Evolutionary conservation across 2,329 filamentous ascomycete species (phyloP).

Genomic region (Madurella mycetomatis): DNA sequence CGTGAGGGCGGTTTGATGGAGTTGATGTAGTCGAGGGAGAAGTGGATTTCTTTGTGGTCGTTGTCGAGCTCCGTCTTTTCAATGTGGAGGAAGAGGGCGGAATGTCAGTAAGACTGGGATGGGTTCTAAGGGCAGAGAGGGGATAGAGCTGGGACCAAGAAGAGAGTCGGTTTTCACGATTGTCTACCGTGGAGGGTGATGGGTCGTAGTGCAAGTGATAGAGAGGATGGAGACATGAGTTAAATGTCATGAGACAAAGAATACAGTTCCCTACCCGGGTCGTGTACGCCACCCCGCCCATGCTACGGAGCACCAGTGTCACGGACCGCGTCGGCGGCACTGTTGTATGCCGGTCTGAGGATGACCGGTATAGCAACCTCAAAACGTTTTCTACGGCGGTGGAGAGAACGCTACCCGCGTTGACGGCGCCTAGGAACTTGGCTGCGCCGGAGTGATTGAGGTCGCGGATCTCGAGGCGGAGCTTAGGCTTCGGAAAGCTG

Average conservation of each 20-base stretch:
- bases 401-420: constrained; percentile 58
- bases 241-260: not conserved
- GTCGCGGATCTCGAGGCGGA: constrained; percentile 57
- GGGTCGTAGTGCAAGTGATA: not conserved
- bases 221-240: not conserved
- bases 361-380: constrained; percentile 62
- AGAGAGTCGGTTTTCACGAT: not conserved
- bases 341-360: constrained; percentile 37
- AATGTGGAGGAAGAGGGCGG: not conserved
- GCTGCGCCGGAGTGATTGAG: constrained; percentile 55
- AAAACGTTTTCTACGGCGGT: constrained; percentile 65
- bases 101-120: not conserved
- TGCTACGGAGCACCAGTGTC: constrained; percentile 73
- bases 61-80: constrained; percentile 63
- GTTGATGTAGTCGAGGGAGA: constrained; percentile 72
- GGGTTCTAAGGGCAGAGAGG: not conserved
- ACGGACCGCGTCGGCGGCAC: constrained; percentile 72
- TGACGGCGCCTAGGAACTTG: constrained; percentile 63
- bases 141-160: not conserved
- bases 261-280: constrained; percentile 36
- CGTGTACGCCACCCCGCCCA: constrained; percentile 86
- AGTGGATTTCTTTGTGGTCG: constrained; percentile 90
- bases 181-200: no score
- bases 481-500: constrained; percentile 46
- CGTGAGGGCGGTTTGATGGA: constrained; percentile 40